Percentiles rank a stretch among this genome's conserved stretches.
These are phyloP conservation scores for Hymenoscyphus scutula DNA, from an alignment of 2,329 filamentous ascomycete genomes.

Conservation along the genomic window DNA sequence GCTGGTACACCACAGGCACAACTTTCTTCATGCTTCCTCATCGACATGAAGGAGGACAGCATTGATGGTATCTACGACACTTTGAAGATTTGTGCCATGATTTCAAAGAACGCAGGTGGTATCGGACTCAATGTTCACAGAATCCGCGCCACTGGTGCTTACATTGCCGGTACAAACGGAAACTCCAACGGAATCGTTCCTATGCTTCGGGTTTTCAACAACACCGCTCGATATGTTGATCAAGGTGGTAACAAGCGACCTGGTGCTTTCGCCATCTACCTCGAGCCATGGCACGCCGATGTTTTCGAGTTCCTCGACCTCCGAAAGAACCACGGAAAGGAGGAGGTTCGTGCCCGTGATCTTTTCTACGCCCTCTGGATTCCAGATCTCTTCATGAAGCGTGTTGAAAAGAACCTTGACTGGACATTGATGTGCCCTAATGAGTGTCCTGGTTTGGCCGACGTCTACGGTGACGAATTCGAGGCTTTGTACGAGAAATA, in stretches of 20 bases:
- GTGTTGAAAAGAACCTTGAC: slow-evolving; percentile 91
- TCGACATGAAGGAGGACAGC: slow-evolving; percentile 99
- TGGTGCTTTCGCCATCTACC: slow-evolving; percentile 96
- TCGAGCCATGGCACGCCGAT: slow-evolving; percentile 98
- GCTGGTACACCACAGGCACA: slow-evolving; percentile 93
- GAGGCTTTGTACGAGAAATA: slow-evolving; percentile 93
- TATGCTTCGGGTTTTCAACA: slow-evolving; percentile 99
- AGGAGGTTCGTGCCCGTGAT: slow-evolving; percentile 94
- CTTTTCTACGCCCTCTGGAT: slow-evolving; percentile 98
- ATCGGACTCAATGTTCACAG: slow-evolving; percentile 96
- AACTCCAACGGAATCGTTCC: slow-evolving; percentile 96
- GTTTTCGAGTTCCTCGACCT: slow-evolving; percentile 97
- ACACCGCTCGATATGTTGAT: slow-evolving; percentile 97
- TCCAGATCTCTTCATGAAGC: slow-evolving; percentile 99
- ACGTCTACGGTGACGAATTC: slow-evolving; percentile 97
- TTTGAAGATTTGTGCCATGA: slow-evolving; percentile 98
- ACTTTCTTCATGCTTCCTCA: slow-evolving; percentile 95
- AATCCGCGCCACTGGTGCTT: slow-evolving; percentile 95
- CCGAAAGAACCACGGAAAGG: slow-evolving; percentile 98
- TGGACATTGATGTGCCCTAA: slow-evolving; percentile 99
- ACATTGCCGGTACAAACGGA: slow-evolving; percentile 97
- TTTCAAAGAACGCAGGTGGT: slow-evolving; percentile 98
- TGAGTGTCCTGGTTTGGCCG: slow-evolving; percentile 90
- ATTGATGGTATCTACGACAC: slow-evolving; percentile 99
- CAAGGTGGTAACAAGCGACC: slow-evolving; percentile 99